Percentiles rank a stretch among this genome's conserved stretches.
phyloP scores from a whole-genome alignment of 176 grass and related monocot species.

The Cocos nucifera region DNA sequence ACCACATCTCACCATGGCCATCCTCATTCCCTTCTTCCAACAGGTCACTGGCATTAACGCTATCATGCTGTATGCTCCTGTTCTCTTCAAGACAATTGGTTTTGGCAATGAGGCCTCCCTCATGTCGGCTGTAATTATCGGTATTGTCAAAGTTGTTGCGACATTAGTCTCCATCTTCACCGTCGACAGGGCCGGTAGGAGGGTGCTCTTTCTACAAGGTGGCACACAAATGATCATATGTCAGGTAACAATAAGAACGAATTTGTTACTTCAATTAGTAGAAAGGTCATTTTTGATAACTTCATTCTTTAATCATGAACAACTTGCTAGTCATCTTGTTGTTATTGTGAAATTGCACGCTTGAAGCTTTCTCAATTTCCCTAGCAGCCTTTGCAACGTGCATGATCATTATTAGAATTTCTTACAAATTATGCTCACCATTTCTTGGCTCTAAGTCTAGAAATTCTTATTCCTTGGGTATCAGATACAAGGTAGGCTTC shows the following conservation, averaged over 20 bases:
- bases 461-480: too few relatives aligned
- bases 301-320: too few relatives aligned
- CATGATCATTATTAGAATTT: too few relatives aligned
- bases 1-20: constrained; percentile 11
- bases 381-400: too few relatives aligned
- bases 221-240: constrained; percentile 19
- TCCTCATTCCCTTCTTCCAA: constrained; percentile 22
- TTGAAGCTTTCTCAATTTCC: too few relatives aligned
- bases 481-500: too few relatives aligned
- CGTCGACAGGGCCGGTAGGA: constrained; percentile 8
- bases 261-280: too few relatives aligned
- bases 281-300: too few relatives aligned
- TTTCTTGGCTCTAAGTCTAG: too few relatives aligned
- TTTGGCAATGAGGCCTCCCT: constrained; percentile 8
- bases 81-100: constrained; percentile 22
- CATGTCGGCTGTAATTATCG: constrained; percentile 20
- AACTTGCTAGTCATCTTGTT: too few relatives aligned
- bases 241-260: constrained; percentile 3
- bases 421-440: too few relatives aligned
- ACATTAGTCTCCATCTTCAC: constrained; percentile 22
- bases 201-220: constrained; percentile 12
- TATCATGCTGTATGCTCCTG: constrained; percentile 22
- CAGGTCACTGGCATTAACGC: constrained; percentile 22
- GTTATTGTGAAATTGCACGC: too few relatives aligned
- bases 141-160: constrained; percentile 12